These are phyloP conservation scores for Calonectria hawksworthii DNA, from an alignment of 2,329 filamentous ascomycete species.

Conservation along the genomic window DNA sequence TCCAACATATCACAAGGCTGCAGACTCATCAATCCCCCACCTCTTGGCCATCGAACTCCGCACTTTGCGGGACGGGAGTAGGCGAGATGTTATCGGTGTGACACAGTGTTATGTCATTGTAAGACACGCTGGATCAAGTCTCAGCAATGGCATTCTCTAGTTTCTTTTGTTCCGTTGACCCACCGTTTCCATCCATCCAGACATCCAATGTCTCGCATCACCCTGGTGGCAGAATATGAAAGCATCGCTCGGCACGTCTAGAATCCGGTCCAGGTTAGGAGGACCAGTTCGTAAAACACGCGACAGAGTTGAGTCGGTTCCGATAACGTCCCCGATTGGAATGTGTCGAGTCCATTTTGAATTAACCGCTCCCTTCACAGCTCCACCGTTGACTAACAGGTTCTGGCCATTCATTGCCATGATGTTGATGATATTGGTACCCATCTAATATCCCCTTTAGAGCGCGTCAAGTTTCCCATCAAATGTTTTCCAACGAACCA, in stretches of 20 bases:
- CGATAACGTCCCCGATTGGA: too few relatives aligned
- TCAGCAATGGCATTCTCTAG: neutral
- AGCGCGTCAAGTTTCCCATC: neutral
- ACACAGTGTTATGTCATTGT: neutral
- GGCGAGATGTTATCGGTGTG: neutral
- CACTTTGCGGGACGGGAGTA: neutral
- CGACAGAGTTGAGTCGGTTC: neutral
- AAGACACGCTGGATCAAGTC: neutral
- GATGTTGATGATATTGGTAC: neutral
- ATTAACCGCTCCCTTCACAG: neutral
- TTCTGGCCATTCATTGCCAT: too few relatives aligned
- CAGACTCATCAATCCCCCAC: neutral
- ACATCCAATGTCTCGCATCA: constrained; percentile 9
- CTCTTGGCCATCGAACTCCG: neutral
- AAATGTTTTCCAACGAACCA: neutral
- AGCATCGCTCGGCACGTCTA: neutral
- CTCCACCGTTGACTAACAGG: neutral
- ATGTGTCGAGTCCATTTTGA: neutral
- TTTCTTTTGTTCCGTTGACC: neutral
- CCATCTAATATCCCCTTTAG: neutral
- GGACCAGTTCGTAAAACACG: neutral
- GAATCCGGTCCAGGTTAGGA: neutral
- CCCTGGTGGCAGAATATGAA: neutral
- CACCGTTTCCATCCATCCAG: neutral
- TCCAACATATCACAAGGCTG: neutral